Evolutionary conservation across 129 eudicot genomes (phyloP).

Genomic region (Lonicera japonica): DNA sequence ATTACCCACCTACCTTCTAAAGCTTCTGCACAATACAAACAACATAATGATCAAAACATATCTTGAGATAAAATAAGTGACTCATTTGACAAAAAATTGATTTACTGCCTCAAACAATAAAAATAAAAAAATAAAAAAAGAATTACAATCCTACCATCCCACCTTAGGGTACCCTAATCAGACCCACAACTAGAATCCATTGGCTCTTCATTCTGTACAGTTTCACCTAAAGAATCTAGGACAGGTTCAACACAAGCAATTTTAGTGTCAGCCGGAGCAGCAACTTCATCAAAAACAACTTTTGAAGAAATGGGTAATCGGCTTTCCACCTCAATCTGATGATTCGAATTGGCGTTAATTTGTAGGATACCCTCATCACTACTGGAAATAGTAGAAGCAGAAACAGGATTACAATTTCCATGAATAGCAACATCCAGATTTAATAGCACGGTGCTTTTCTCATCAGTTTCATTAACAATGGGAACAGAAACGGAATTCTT

Average conservation of each 20-base stretch:
- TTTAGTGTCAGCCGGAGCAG: slow-evolving; percentile 3
- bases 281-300: not conserved
- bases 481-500: slow-evolving; percentile 7
- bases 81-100: too few species aligned
- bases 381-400: not conserved
- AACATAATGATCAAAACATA: too few species aligned
- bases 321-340: too few species aligned
- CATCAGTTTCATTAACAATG: not conserved
- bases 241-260: slow-evolving; percentile 3
- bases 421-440: not conserved
- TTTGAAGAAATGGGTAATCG: not conserved
- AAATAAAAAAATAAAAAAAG: too few species aligned
- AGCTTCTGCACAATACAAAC: too few species aligned
- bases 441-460: not conserved
- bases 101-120: too few species aligned
- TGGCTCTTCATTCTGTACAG: not conserved
- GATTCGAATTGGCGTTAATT: not conserved
- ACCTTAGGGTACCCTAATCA: not conserved
- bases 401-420: not conserved
- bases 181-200: not conserved
- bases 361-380: not conserved
- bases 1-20: too few species aligned
- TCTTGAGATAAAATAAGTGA: too few species aligned
- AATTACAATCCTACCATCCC: too few species aligned
- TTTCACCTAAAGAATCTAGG: slow-evolving; percentile 1